Percentiles rank a stretch among this genome's conserved stretches.
These are phyloP conservation scores for Diplodia mutila DNA, from an alignment of 2,329 filamentous ascomycete species.

Conservation along the genomic window DNA sequence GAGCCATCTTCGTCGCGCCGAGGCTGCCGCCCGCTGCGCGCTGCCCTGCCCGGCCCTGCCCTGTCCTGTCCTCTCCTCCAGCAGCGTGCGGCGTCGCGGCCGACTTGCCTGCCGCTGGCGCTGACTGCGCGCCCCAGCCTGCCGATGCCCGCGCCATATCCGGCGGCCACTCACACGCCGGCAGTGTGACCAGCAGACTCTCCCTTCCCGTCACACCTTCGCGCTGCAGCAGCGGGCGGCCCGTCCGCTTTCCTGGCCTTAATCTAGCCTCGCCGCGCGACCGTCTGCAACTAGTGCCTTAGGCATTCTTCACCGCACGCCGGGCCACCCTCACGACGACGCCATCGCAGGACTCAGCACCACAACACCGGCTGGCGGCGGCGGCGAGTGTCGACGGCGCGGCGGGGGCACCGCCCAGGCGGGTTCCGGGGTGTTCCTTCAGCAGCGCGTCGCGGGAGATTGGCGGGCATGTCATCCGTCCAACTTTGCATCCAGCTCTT, in stretches of 20 bases:
- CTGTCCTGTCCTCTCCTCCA: background rate
- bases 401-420: background rate
- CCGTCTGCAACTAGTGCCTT: slow-evolving; percentile 8
- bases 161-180: slow-evolving; percentile 13
- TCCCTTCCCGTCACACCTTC: slow-evolving; percentile 8
- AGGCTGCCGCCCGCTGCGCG: slow-evolving; percentile 3
- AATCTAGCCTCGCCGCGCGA: slow-evolving; percentile 9
- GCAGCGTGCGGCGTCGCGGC: background rate
- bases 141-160: slow-evolving; percentile 8
- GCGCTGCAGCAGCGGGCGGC: slow-evolving; percentile 16
- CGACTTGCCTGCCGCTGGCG: background rate
- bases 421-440: background rate
- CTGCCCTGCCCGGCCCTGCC: background rate
- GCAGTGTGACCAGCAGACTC: slow-evolving; percentile 17
- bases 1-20: slow-evolving; percentile 13
- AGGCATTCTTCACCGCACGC: slow-evolving; percentile 20
- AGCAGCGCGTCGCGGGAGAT: slow-evolving; percentile 5
- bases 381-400: background rate
- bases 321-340: background rate
- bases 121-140: slow-evolving; percentile 3
- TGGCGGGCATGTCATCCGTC: slow-evolving; percentile 18
- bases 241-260: slow-evolving; percentile 18
- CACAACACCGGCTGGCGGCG: background rate
- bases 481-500: slow-evolving; percentile 11
- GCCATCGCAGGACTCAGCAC: background rate